Percentiles rank a stretch among this genome's conserved stretches.
phyloP scores from a whole-genome alignment of 2,329 filamentous ascomycete species.

The Chaetothyriales sp. region DNA sequence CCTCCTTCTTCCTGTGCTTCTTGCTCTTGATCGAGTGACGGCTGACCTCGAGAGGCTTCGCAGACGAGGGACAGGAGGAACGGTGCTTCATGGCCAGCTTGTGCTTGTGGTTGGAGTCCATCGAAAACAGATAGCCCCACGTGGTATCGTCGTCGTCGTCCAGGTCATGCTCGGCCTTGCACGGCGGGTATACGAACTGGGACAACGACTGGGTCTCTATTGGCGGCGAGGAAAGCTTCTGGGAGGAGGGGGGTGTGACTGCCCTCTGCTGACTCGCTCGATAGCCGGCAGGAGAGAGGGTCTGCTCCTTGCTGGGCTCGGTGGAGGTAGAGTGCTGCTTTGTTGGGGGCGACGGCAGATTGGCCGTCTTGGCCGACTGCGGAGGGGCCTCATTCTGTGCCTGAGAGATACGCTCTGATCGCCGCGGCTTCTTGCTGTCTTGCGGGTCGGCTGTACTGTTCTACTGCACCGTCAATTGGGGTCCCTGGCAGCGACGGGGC shows the following conservation, averaged over 20 bases:
- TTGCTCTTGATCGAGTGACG: conserved; percentile 25
- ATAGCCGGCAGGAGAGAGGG: conserved; percentile 52
- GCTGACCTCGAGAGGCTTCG: conserved; percentile 26
- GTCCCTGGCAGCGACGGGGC: conserved; percentile 12
- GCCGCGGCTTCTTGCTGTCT: conserved; percentile 69
- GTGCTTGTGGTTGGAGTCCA: conserved; percentile 56
- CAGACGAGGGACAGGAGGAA: conserved; percentile 49
- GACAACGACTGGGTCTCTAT: conserved; percentile 66
- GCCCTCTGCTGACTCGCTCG: conserved; percentile 39
- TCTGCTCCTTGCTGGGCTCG: conserved; percentile 48
- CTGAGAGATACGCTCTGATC: conserved; percentile 56
- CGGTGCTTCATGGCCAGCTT: conserved; percentile 61
- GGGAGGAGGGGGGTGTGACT: conserved; percentile 32
- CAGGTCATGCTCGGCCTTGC: conserved; percentile 60
- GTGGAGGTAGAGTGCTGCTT: conserved; percentile 49
- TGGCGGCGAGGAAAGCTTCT: conserved; percentile 48
- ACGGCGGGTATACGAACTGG: conserved; percentile 61
- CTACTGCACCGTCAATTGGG: conserved; percentile 29
- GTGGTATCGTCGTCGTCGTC: conserved; percentile 75
- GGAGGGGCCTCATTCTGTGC: conserved; percentile 26
- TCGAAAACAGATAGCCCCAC: conserved; percentile 85
- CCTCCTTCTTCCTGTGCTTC: conserved; percentile 33
- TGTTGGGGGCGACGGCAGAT: conserved; percentile 70
- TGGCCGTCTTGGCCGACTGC: conserved; percentile 48
- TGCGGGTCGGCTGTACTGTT: conserved; percentile 49